A percentile compares a stretch with the other conserved stretches of the same genome.
Conservation (phyloP, 78 protist genomes). For the Dictyostelium firmibasis region DNA sequence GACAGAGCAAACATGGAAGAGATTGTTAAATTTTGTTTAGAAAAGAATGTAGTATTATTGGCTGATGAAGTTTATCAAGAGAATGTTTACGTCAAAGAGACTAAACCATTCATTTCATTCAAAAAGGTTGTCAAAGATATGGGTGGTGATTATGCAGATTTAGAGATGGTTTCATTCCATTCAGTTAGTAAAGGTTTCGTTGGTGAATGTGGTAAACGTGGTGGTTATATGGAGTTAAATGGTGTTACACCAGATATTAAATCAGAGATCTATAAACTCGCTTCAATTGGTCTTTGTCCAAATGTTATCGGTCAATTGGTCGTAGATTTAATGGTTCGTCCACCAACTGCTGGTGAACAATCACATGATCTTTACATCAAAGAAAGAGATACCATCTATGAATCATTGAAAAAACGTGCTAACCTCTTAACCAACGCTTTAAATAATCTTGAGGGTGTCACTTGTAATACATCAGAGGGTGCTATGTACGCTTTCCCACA, state of each 20-base stretch:
- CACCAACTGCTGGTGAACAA: slow-evolving; percentile 94
- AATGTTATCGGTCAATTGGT: slow-evolving; percentile 95
- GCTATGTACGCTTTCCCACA: slow-evolving; percentile 99
- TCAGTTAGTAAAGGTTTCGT: slow-evolving; percentile 98
- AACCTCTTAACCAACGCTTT: slow-evolving; percentile 75
- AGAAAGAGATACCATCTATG: slow-evolving; percentile 83
- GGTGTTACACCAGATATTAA: slow-evolving; percentile 71
- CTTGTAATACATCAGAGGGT: slow-evolving; percentile 86
- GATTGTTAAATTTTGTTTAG: slow-evolving; percentile 83
- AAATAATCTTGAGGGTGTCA: slow-evolving; percentile 90
- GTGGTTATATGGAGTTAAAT: slow-evolving; percentile 96
- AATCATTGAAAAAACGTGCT: slow-evolving; percentile 88
- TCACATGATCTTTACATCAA: slow-evolving; percentile 87
- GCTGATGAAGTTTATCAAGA: slow-evolving; percentile 99
- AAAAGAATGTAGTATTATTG: slow-evolving; percentile 88
- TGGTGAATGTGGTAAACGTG: slow-evolving; percentile 99
- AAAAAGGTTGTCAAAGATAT: slow-evolving; percentile 82
- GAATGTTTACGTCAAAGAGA: slow-evolving; percentile 90
- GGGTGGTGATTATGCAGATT: slow-evolving; percentile 16
- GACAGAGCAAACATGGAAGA: slow-evolving; percentile 65
- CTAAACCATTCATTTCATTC: slow-evolving; percentile 94
- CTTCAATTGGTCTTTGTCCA: slow-evolving; percentile 96
- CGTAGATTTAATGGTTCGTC: slow-evolving; percentile 92
- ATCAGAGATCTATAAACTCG: slow-evolving; percentile 94
- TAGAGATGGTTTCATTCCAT: slow-evolving; percentile 97